These are phyloP conservation scores for Phytophthora foliorum DNA, from an alignment of 352 stramenopile species.

Conservation along the genomic window DNA sequence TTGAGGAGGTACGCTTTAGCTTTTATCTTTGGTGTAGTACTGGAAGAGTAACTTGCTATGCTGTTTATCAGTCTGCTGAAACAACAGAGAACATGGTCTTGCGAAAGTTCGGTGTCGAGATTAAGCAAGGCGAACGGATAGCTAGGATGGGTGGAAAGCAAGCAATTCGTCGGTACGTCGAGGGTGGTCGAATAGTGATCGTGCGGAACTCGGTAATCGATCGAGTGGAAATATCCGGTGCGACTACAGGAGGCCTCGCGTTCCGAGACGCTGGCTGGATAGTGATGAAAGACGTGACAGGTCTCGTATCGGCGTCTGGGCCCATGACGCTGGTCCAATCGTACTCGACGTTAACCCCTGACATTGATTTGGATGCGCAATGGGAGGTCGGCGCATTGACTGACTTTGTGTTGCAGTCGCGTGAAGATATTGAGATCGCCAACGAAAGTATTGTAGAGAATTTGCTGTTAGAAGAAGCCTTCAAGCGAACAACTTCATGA, in stretches of 20 bases:
- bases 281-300: slow-evolving; percentile 36
- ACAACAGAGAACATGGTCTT: slow-evolving; percentile 29
- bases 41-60: not conserved
- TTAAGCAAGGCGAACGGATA: slow-evolving; percentile 20
- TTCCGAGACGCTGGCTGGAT: slow-evolving; percentile 42
- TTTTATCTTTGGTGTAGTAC: not conserved
- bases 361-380: slow-evolving; percentile 43
- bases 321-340: slow-evolving; percentile 36
- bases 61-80: slow-evolving; percentile 23
- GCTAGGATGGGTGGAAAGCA: slow-evolving; percentile 31
- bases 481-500: slow-evolving; percentile 1
- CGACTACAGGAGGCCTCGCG: slow-evolving; percentile 18
- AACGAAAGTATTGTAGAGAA: slow-evolving; percentile 40
- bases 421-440: slow-evolving; percentile 31
- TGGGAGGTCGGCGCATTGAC: slow-evolving; percentile 49
- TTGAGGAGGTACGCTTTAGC: slow-evolving; percentile 26
- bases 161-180: slow-evolving; percentile 34
- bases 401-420: slow-evolving; percentile 51
- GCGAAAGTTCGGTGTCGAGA: slow-evolving; percentile 42
- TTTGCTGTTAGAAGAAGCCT: slow-evolving; percentile 28
- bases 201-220: slow-evolving; percentile 38
- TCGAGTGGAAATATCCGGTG: slow-evolving; percentile 6
- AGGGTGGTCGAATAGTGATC: slow-evolving; percentile 31
- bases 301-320: slow-evolving; percentile 11
- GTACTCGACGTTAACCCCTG: slow-evolving; percentile 35